Evolutionary conservation across 352 stramenopile species (phyloP).

Genomic region (Chrysophaeum taylorii): DNA sequence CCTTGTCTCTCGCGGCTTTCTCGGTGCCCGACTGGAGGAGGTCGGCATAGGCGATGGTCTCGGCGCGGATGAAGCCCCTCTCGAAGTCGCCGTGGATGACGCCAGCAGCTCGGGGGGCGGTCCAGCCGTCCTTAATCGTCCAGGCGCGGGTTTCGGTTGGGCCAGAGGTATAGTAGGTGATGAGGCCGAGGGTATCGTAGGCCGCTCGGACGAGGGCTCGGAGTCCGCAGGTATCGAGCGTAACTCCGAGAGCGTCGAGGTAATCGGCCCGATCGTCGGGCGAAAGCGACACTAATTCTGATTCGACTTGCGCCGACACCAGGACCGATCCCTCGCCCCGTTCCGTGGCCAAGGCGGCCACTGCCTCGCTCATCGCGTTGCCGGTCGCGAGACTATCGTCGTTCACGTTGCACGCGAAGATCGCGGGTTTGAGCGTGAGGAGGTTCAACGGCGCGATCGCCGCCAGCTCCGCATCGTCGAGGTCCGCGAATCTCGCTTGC

Average conservation of each 20-base stretch:
- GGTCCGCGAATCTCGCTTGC: too few relatives aligned
- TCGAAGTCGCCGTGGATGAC: slow-evolving; percentile 85
- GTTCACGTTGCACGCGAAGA: slow-evolving; percentile 94
- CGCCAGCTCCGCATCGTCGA: too few relatives aligned
- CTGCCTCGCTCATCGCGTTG: slow-evolving; percentile 76
- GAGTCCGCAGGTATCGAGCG: slow-evolving; percentile 46
- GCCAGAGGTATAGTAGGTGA: slow-evolving; percentile 92
- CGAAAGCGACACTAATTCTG: slow-evolving; percentile 65
- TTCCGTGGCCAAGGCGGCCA: slow-evolving; percentile 47
- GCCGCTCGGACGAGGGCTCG: slow-evolving; percentile 48
- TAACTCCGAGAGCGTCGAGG: slow-evolving; percentile 61
- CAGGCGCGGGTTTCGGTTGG: slow-evolving; percentile 66
- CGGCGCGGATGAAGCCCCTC: slow-evolving; percentile 77
- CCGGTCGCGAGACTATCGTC: slow-evolving; percentile 80
- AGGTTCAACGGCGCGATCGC: slow-evolving; percentile 43
- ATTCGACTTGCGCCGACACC: slow-evolving; percentile 69
- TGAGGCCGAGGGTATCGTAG: slow-evolving; percentile 83
- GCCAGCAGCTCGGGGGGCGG: slow-evolving; percentile 61
- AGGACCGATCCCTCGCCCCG: slow-evolving; percentile 59
- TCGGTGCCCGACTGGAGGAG: slow-evolving; percentile 80
- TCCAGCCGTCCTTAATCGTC: slow-evolving; percentile 66
- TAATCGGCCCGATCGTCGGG: slow-evolving; percentile 84
- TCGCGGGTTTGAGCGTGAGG: slow-evolving; percentile 78
- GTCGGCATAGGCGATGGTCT: slow-evolving; percentile 91
- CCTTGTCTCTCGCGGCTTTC: slow-evolving; percentile 75